Percentiles rank a stretch among this genome's conserved stretches.
Evolutionary conservation across 306 rosid species (phyloP).

Genomic region (Canavalia ensiformis): DNA sequence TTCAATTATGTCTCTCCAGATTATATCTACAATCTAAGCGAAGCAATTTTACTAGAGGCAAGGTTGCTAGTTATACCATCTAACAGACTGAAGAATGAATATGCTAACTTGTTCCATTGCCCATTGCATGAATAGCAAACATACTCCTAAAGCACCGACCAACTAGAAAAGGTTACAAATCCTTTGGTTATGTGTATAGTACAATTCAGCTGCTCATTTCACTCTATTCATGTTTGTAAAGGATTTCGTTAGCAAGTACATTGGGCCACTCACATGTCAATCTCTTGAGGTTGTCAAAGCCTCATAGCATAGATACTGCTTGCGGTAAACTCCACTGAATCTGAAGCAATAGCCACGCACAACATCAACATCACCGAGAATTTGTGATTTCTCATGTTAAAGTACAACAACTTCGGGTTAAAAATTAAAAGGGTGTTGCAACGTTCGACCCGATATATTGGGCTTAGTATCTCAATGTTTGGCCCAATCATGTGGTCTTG

Average conservation of each 20-base stretch:
- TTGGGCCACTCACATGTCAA: constrained; percentile 60
- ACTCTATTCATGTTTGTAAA: constrained; percentile 53
- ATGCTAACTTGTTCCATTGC: constrained; percentile 24
- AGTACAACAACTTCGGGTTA: not conserved
- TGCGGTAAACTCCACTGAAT: constrained; percentile 28
- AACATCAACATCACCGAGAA: constrained; percentile 47
- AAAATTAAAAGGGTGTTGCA: constrained; percentile 52
- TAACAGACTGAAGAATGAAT: constrained; percentile 25
- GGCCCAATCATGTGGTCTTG: constrained; percentile 7
- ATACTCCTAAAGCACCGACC: constrained; percentile 53
- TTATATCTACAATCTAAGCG: constrained; percentile 38
- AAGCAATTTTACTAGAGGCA: not conserved
- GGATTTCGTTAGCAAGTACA: constrained; percentile 63
- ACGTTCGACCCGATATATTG: constrained; percentile 51
- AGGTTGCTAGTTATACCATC: constrained; percentile 6
- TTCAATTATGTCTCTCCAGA: constrained; percentile 26
- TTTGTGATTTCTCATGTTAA: not conserved
- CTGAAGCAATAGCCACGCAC: constrained; percentile 5
- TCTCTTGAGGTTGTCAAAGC: constrained; percentile 58
- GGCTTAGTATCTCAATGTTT: not conserved
- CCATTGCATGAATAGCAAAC: constrained; percentile 32
- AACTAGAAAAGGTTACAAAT: constrained; percentile 48
- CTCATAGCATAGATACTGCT: constrained; percentile 1
- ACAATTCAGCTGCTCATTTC: constrained; percentile 52
- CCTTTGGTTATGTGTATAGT: constrained; percentile 39